Conservation (phyloP, 2,329 filamentous ascomycete species). For the Fusarium euwallaceae region DNA sequence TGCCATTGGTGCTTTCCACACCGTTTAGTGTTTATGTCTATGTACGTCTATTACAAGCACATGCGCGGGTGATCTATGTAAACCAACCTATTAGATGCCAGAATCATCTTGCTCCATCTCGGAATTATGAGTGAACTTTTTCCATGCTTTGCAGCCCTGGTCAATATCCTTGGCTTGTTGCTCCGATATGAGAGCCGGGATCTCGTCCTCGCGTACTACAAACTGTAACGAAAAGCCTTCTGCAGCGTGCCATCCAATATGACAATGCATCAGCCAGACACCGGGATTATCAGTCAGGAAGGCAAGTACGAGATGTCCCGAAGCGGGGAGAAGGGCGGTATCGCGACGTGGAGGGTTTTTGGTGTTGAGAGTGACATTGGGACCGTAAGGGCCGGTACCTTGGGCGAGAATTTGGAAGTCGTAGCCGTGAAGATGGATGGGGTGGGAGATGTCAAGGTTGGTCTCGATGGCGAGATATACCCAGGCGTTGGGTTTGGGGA, state of each 20-base stretch:
- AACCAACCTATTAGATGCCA: constrained; percentile 23
- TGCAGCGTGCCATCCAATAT: constrained; percentile 53
- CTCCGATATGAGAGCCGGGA: constrained; percentile 29
- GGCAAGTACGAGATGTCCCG: constrained; percentile 63
- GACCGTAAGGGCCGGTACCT: constrained; percentile 41
- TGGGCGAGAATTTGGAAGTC: constrained; percentile 50
- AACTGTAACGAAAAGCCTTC: constrained; percentile 43
- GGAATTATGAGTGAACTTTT: constrained; percentile 22
- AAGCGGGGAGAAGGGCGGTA: constrained; percentile 60
- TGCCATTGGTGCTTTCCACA: not conserved
- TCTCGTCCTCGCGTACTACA: constrained; percentile 41
- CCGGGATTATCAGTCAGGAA: constrained; percentile 65
- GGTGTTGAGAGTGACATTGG: constrained; percentile 35
- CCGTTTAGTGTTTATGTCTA: constrained; percentile 8
- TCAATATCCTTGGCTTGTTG: constrained; percentile 27
- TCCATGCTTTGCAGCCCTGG: constrained; percentile 32
- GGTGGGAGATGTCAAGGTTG: constrained; percentile 46
- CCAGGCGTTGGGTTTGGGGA: constrained; percentile 46
- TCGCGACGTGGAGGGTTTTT: constrained; percentile 66
- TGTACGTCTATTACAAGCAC: constrained; percentile 11
- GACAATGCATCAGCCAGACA: constrained; percentile 65
- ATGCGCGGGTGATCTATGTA: not conserved
- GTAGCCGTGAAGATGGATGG: constrained; percentile 55
- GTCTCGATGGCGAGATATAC: constrained; percentile 50
- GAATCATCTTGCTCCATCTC: constrained; percentile 39